Base-by-base conservation (phyloP, 441 rosid species). In the Kokia cookei region DNA sequence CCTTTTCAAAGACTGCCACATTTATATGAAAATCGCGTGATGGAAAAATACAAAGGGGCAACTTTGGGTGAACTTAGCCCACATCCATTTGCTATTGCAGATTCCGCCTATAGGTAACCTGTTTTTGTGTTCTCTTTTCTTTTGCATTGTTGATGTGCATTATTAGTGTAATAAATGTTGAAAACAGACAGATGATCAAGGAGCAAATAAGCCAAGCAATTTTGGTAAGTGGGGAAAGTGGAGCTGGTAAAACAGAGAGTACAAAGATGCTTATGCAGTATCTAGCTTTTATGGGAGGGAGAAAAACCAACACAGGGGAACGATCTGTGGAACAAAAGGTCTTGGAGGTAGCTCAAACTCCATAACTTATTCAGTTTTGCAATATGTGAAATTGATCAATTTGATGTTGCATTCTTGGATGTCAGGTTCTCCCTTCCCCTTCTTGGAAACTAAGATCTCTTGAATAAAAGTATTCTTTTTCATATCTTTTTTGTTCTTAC, bases 221-320 rank as follows among this genome's bases (percentile, higher is more conserved):
- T 60, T 80, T 90, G 83, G 95, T 90, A 72, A 90, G 95, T 77
- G 95, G 95, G 57, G 93, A 90, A 77, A 90, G 95, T 68, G 95
- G 95, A 75, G 95, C 95, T 22, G 95, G 95, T 74, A 90, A 90
- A 82, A 90, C 95, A 24, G 95, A 90, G 83, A 87, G 87, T 85
- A 90, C 95, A 45, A 90, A 90, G 86, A 86, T 86, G 91, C 91
- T 90, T 76, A 90, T 90, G 95, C 68, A 63, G 19, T 90, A 87
- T 82, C 91, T 90, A 73, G 95, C 95, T 47, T 84, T 82, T 80
- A 84, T 90, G 91, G 95, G 95, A 2, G 95, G 95, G 66, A 82
- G 86, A 85, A 73, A 81, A 47, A 86, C 29, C 19, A 60, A 26
- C 69, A 66, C 78, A 75, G 95, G 84, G 76, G 91, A 89, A 67